phyloP scores from a whole-genome alignment of 2,329 filamentous ascomycete genomes.

The Cylindrodendrum hubeiense region DNA sequence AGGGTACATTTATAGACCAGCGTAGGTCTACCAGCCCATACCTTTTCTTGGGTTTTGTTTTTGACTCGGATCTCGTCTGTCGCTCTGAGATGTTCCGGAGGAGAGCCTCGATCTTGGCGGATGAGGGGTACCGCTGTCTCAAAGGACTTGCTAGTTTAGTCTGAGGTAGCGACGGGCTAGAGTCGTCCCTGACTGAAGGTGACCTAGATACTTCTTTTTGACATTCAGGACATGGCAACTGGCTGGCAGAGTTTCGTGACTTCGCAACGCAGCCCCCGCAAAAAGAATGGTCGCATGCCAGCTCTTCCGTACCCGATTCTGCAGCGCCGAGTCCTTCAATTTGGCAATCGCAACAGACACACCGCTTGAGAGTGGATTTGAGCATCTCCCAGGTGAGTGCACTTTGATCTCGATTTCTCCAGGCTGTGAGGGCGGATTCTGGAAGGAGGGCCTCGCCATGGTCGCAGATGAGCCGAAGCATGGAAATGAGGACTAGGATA shows the following conservation, averaged over 20 bases:
- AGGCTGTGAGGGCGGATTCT: fast-evolving
- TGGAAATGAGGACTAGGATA: not conserved
- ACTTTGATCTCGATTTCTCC: not conserved
- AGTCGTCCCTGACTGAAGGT: not conserved
- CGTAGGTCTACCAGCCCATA: not conserved
- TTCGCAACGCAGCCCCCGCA: not conserved
- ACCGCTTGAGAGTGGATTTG: not conserved
- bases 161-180: not conserved
- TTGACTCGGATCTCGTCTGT: not conserved
- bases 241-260: not conserved
- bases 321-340: not conserved
- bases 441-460: slow-evolving; percentile 19
- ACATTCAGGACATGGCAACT: not conserved
- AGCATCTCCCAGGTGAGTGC: not conserved
- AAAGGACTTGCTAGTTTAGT: not conserved
- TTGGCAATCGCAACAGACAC: not conserved
- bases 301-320: not conserved
- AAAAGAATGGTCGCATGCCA: not conserved
- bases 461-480: slow-evolving; percentile 21
- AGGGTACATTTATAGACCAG: not conserved
- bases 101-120: not conserved
- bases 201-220: not conserved
- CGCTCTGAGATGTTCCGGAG: not conserved
- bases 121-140: not conserved
- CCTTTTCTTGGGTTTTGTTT: not conserved